A percentile compares a stretch with the other conserved stretches of the same genome.
Conservation (phyloP, 2,329 filamentous ascomycete species). For the Polytolypa hystricis region DNA sequence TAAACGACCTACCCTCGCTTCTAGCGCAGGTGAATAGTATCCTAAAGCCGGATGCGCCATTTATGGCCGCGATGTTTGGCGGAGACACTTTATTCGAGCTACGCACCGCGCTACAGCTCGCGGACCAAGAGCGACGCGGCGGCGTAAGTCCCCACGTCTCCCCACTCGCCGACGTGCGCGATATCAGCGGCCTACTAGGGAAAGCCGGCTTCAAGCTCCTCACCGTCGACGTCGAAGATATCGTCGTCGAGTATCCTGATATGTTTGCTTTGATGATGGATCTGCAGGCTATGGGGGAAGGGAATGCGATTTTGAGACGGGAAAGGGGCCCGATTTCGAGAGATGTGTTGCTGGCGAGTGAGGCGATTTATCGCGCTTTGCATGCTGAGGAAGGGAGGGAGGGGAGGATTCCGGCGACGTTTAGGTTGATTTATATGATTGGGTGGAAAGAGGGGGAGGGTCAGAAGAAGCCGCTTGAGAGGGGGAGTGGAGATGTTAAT, state of each 20-base stretch:
- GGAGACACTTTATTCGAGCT: slow-evolving; percentile 91
- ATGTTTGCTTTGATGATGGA: slow-evolving; percentile 87
- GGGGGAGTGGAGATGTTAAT: slow-evolving; percentile 78
- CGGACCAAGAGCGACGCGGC: slow-evolving; percentile 80
- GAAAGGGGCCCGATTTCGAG: slow-evolving; percentile 66
- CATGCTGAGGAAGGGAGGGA: slow-evolving; percentile 65
- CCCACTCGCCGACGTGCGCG: slow-evolving; percentile 80
- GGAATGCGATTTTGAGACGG: slow-evolving; percentile 75
- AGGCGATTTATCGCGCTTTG: slow-evolving; percentile 77
- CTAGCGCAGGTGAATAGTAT: slow-evolving; percentile 75
- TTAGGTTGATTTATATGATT: slow-evolving; percentile 96
- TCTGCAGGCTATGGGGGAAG: slow-evolving; percentile 91
- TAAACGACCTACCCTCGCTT: slow-evolving; percentile 85
- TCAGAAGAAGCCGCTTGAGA: slow-evolving; percentile 66
- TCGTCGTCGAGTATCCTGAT: slow-evolving; percentile 87
- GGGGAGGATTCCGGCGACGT: slow-evolving; percentile 74
- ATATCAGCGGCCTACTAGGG: slow-evolving; percentile 77
- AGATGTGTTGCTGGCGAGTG: slow-evolving; percentile 76
- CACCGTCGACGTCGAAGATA: slow-evolving; percentile 94
- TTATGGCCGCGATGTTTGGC: slow-evolving; percentile 92
- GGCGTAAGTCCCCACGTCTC: slow-evolving; percentile 86
- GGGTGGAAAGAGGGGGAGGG: slow-evolving; percentile 82
- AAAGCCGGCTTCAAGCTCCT: slow-evolving; percentile 88
- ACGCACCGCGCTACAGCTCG: slow-evolving; percentile 82
- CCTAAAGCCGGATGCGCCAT: slow-evolving; percentile 81